These are phyloP conservation scores for Cladophialophora bantiana DNA, from an alignment of 2,329 filamentous ascomycete genomes.

Conservation along the genomic window DNA sequence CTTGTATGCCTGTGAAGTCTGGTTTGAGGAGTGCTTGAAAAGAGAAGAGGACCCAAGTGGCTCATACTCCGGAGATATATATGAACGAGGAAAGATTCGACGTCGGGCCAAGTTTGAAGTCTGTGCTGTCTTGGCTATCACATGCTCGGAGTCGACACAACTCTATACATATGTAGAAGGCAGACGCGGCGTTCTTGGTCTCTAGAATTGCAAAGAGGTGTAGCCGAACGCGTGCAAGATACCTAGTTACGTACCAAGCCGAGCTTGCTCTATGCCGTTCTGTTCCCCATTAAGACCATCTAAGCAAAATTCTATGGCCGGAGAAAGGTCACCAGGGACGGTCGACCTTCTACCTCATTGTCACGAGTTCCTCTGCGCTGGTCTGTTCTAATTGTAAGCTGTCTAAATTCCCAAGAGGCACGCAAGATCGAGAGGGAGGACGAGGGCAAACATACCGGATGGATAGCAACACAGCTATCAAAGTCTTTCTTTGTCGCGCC, in stretches of 20 bases:
- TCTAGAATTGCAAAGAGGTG: background rate
- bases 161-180: background rate
- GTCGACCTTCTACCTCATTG: constrained; percentile 38
- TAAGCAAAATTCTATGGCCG: background rate
- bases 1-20: background rate
- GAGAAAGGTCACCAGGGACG: background rate
- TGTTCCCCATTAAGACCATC: background rate
- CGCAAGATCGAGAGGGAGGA: background rate
- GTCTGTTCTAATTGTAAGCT: constrained; percentile 51
- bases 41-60: too few relatives aligned
- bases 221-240: background rate
- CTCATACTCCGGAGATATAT: too few relatives aligned
- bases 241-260: background rate
- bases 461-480: constrained; percentile 76
- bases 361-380: constrained; percentile 71
- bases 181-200: background rate
- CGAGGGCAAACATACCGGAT: constrained; percentile 55
- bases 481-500: constrained; percentile 79
- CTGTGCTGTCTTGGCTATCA: too few relatives aligned
- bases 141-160: too few relatives aligned
- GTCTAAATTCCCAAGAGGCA: background rate
- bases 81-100: background rate
- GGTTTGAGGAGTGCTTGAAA: too few relatives aligned
- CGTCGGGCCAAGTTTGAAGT: background rate
- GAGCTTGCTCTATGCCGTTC: background rate